These are phyloP conservation scores for Rhynchosporium secalis DNA, from an alignment of 2,329 filamentous ascomycete species.

Conservation along the genomic window DNA sequence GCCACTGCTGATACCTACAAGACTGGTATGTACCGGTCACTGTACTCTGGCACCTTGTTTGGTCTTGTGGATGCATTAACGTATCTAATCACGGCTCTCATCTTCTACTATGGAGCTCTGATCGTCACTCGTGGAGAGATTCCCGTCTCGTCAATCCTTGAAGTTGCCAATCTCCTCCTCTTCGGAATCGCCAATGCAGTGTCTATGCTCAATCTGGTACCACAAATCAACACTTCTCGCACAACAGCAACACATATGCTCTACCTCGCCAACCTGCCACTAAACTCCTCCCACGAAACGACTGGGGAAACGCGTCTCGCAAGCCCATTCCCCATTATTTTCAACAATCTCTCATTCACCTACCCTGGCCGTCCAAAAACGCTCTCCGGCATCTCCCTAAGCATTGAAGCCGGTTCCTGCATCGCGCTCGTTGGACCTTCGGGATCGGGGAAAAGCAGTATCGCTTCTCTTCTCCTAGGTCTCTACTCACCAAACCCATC, in stretches of 20 bases:
- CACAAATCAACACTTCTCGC: conserved; percentile 74
- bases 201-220: conserved; percentile 70
- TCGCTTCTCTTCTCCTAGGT: conserved; percentile 72
- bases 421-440: conserved; percentile 81
- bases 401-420: conserved; percentile 61
- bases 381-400: conserved; percentile 65
- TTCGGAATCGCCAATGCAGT: conserved; percentile 76
- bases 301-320: conserved; percentile 50
- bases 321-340: conserved; percentile 47
- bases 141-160: conserved; percentile 61
- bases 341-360: conserved; percentile 66
- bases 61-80: conserved; percentile 75
- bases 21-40: conserved; percentile 65
- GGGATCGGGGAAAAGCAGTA: conserved; percentile 88
- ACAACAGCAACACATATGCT: conserved; percentile 73
- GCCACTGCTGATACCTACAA: conserved; percentile 54
- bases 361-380: conserved; percentile 65
- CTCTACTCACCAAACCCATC: conserved; percentile 56
- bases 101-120: conserved; percentile 79
- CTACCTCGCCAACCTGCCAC: conserved; percentile 62
- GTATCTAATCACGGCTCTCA: conserved; percentile 71
- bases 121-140: conserved; percentile 55
- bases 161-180: conserved; percentile 80
- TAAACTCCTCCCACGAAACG: conserved; percentile 30
- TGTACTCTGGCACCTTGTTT: conserved; percentile 69